A percentile compares a stretch with the other conserved stretches of the same genome.
These are phyloP conservation scores for Solanum piurae DNA, from an alignment of 257 asterid genomes.

Conservation along the genomic window DNA sequence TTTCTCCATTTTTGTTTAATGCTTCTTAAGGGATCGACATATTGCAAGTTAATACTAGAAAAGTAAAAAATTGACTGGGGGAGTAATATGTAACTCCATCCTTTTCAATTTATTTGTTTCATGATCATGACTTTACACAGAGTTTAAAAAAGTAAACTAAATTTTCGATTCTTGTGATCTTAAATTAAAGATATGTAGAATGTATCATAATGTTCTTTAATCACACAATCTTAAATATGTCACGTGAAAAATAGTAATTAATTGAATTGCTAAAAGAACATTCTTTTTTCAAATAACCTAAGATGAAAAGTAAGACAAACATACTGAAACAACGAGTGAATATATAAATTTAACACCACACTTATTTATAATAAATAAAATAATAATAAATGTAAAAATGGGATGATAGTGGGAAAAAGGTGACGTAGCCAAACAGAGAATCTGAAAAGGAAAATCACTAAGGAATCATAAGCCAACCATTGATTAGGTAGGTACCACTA, in stretches of 20 bases:
- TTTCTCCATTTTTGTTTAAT: no score
- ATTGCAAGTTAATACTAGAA: background rate
- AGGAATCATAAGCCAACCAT: constrained; percentile 14
- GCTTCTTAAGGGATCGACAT: background rate
- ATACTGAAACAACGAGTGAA: background rate
- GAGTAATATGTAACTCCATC: background rate
- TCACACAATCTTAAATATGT: background rate
- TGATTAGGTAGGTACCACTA: constrained; percentile 4
- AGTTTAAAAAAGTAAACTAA: no score
- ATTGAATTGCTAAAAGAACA: background rate
- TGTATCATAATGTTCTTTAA: background rate
- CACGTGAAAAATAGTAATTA: background rate
- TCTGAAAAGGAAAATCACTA: constrained; percentile 44
- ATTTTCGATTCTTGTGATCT: fast-evolving
- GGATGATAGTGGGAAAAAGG: background rate
- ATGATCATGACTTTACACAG: no score
- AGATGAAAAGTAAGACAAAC: background rate
- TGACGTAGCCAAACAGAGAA: constrained; percentile 27
- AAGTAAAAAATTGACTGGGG: background rate
- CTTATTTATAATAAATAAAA: background rate
- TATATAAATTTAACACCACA: background rate
- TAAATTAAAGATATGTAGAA: background rate
- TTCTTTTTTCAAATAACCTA: background rate
- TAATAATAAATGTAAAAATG: background rate
- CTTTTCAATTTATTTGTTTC: background rate